Evolutionary conservation across 495 filamentous ascomycete genomes (phyloP).

Genomic region (Chaetomium fimeti): DNA sequence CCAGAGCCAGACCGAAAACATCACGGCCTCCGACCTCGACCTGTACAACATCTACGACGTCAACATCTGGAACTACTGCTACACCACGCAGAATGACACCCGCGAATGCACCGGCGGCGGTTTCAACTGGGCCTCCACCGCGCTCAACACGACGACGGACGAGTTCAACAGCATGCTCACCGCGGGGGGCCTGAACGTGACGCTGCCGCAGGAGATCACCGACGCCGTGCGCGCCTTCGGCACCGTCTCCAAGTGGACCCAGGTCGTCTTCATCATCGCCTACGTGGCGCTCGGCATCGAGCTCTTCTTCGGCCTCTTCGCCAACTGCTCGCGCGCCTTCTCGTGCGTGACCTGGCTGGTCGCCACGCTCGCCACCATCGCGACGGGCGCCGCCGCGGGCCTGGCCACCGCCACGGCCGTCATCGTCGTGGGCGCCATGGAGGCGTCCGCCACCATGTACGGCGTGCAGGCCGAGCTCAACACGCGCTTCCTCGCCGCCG

Average conservation of each 20-base stretch:
- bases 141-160: conserved; percentile 55
- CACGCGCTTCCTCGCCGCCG: conserved; percentile 61
- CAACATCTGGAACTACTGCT: conserved; percentile 86
- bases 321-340: conserved; percentile 51
- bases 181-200: conserved; percentile 40
- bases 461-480: conserved; percentile 63
- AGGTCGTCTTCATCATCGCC: conserved; percentile 70
- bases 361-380: conserved; percentile 54
- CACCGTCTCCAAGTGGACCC: conserved; percentile 76
- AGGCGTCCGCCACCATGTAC: conserved; percentile 62
- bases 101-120: conserved; percentile 58
- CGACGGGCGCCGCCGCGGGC: conserved; percentile 58
- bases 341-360: conserved; percentile 52
- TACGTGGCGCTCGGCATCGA: conserved; percentile 68
- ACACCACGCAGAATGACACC: conserved; percentile 46
- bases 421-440: conserved; percentile 66
- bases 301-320: conserved; percentile 75
- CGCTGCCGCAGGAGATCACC: conserved; percentile 61
- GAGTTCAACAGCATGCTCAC: conserved; percentile 48
- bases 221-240: conserved; percentile 69
- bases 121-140: conserved; percentile 75
- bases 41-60: conserved; percentile 78
- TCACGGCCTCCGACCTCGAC: conserved; percentile 54
- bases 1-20: conserved; percentile 35
- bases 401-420: conserved; percentile 61